phyloP scores from a whole-genome alignment of 371 early-diverging fungal species.

The Mycotypha africana region DNA sequence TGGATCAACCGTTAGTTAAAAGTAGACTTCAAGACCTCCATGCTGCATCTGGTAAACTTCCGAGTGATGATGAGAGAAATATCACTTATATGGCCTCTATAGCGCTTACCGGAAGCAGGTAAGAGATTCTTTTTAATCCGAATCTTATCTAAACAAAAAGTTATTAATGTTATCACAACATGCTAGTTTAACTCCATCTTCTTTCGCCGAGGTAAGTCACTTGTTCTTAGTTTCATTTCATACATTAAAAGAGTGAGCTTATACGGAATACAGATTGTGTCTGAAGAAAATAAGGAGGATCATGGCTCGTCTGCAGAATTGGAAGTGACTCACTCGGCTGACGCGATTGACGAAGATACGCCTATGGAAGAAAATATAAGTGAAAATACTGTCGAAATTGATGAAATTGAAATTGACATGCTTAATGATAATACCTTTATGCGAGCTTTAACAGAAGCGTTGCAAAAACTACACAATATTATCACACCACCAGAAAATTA shows the following conservation, averaged over 20 bases:
- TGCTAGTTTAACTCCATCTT: constrained; percentile 21
- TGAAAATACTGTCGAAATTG: not conserved
- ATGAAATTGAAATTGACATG: constrained; percentile 38
- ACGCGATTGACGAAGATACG: not conserved
- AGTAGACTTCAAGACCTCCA: constrained; percentile 36
- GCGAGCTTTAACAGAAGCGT: constrained; percentile 41
- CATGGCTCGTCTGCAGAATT: no score
- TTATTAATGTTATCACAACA: not conserved
- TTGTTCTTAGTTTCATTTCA: not conserved
- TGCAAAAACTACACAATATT: constrained; percentile 40
- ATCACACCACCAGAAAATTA: constrained; percentile 28
- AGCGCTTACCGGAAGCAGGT: constrained; percentile 33
- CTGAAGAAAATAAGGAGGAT: constrained; percentile 7
- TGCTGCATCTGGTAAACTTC: constrained; percentile 10
- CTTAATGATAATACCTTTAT: constrained; percentile 62
- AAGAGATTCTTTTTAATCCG: not conserved
- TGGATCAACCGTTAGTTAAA: constrained; percentile 24
- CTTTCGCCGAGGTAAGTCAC: constrained; percentile 19
- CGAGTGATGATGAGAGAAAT: not conserved
- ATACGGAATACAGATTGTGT: constrained; percentile 7
- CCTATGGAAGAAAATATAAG: constrained; percentile 2
- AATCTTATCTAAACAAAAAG: not conserved
- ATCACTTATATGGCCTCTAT: constrained; percentile 22
- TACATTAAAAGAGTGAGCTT: no score
- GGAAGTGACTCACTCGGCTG: not conserved